Percentiles rank a stretch among this genome's conserved stretches.
phyloP scores from a whole-genome alignment of 768 basidiomycete genomes.

The Chlorophyllum brunneum region DNA sequence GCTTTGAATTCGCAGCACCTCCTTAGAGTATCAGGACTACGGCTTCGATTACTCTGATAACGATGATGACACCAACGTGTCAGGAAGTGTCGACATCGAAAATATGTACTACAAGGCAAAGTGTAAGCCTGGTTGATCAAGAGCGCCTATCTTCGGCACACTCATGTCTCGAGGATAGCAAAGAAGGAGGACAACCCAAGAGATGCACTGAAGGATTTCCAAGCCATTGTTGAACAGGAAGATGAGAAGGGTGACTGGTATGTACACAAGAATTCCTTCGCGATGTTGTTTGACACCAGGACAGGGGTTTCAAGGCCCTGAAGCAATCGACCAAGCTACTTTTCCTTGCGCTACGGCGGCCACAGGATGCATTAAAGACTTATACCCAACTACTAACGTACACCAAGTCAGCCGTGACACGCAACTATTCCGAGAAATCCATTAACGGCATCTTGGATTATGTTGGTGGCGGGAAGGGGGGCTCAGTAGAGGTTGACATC shows the following conservation, averaged over 20 bases:
- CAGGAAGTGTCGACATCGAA: conserved; percentile 85
- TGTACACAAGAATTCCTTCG: conserved; percentile 16
- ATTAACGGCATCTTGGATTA: conserved; percentile 99
- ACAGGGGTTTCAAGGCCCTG: conserved; percentile 97
- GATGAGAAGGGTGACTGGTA: conserved; percentile 94
- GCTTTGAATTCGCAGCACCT: conserved; percentile 2
- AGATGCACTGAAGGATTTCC: conserved; percentile 86
- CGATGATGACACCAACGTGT: conserved; percentile 78
- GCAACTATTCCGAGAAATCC: conserved; percentile 96
- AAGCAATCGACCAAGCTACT: conserved; percentile 97
- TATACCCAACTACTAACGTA: conserved; percentile 87
- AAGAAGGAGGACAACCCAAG: conserved; percentile 95
- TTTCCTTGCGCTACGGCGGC: conserved; percentile 74
- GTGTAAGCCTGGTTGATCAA: conserved; percentile 45
- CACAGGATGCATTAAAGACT: conserved; percentile 79
- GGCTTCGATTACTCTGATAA: conserved; percentile 95
- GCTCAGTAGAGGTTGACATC: conserved; percentile 74
- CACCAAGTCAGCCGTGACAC: conserved; percentile 92
- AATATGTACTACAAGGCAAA: conserved; percentile 99
- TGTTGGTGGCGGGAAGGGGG: conserved; percentile 86
- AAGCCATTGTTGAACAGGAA: conserved; percentile 84
- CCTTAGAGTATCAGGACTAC: conserved; percentile 61
- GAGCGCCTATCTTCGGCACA: neutral
- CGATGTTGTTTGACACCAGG: neutral
- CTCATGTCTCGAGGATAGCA: conserved; percentile 39